A percentile compares a stretch with the other conserved stretches of the same genome.
Conservation (phyloP, 139 green algal genomes). For the Chlorella sorokiniana region DNA sequence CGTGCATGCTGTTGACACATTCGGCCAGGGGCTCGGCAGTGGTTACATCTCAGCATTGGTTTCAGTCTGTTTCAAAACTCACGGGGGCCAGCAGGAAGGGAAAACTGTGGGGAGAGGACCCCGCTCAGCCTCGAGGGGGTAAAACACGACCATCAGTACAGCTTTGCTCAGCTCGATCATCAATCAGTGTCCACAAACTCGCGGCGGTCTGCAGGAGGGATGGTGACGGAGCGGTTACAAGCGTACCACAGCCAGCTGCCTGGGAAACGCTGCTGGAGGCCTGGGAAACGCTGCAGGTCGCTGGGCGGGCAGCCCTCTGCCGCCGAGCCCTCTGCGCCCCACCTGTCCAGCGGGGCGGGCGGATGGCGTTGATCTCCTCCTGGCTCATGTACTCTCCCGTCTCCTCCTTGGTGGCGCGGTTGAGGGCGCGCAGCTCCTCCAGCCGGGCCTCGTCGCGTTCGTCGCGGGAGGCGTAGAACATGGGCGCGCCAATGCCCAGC, state of each 20-base stretch:
- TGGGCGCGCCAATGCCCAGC: slow-evolving; percentile 68
- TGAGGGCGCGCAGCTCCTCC: slow-evolving; percentile 83
- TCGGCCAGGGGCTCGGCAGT: too few relatives aligned
- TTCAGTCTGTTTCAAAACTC: too few relatives aligned
- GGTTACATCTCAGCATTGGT: too few relatives aligned
- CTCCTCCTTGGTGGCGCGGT: slow-evolving; percentile 75
- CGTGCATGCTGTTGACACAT: too few relatives aligned
- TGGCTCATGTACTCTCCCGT: slow-evolving; percentile 82
- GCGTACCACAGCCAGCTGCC: too few relatives aligned
- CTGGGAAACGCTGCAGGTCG: not conserved
- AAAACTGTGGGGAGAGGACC: too few relatives aligned
- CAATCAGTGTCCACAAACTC: slow-evolving; percentile 50
- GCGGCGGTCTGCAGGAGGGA: slow-evolving; percentile 53
- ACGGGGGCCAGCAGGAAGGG: too few relatives aligned
- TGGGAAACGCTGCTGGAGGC: too few relatives aligned
- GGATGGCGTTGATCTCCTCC: slow-evolving; percentile 82
- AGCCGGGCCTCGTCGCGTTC: slow-evolving; percentile 78
- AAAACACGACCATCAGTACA: too few relatives aligned
- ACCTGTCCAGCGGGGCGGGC: slow-evolving; percentile 79
- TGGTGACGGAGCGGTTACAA: not conserved
- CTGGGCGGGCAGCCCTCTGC: not conserved
- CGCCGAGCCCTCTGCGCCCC: not conserved
- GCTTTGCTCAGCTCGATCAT: too few relatives aligned
- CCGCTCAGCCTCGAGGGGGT: too few relatives aligned
- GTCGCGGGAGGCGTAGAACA: slow-evolving; percentile 82